A percentile compares a stretch with the other conserved stretches of the same genome.
phyloP scores from a whole-genome alignment of 768 basidiomycete genomes.

The Rhizopogon vinicolor region DNA sequence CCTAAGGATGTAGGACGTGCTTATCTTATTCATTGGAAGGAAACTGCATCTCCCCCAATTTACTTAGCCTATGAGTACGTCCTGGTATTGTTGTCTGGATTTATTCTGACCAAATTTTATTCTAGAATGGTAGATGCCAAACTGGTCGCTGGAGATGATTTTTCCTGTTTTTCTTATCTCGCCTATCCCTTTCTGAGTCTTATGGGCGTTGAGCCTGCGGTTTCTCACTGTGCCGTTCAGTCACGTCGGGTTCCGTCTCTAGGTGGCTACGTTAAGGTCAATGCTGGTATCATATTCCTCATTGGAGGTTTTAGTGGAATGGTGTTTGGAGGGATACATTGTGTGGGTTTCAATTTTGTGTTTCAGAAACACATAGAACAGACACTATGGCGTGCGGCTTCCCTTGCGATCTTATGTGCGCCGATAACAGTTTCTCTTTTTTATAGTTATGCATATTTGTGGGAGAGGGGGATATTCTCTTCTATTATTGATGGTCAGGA shows the following conservation, averaged over 20 bases:
- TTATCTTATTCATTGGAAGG: neutral
- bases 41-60: neutral
- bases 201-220: neutral
- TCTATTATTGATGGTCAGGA: no score
- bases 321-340: constrained; percentile 24
- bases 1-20: constrained; percentile 28
- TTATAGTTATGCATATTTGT: no score
- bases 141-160: neutral
- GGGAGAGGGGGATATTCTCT: no score
- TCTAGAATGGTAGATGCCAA: neutral
- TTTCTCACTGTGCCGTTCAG: neutral
- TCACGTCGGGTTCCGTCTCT: neutral
- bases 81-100: neutral
- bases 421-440: no score
- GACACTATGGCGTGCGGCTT: constrained; percentile 16
- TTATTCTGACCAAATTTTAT: neutral
- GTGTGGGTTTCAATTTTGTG: constrained; percentile 15
- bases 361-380: constrained; percentile 16
- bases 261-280: neutral
- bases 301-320: constrained; percentile 2
- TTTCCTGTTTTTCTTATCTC: no score
- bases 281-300: neutral
- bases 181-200: neutral
- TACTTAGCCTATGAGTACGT: neutral
- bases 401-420: constrained; percentile 8